phyloP scores from a whole-genome alignment of 257 asterid genomes.

The Leptodermis oblonga region DNA sequence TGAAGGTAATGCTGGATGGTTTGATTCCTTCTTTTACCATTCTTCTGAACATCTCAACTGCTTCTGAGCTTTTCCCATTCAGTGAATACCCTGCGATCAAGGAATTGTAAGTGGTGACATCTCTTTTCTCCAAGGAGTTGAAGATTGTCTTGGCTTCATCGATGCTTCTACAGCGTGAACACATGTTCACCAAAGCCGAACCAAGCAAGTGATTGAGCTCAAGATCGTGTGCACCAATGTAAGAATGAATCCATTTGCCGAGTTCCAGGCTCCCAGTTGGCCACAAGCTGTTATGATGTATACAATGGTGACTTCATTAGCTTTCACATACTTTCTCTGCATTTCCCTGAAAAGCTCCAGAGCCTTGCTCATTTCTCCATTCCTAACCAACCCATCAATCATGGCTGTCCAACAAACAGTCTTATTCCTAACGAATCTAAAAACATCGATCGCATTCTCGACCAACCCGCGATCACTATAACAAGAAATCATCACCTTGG shows the following conservation, averaged over 20 bases:
- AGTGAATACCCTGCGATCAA: constrained; percentile 46
- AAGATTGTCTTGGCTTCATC: constrained; percentile 42
- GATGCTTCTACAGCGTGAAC: constrained; percentile 46
- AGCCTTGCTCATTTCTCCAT: constrained; percentile 45
- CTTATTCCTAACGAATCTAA: constrained; percentile 25
- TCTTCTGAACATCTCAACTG: constrained; percentile 32
- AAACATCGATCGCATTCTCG: constrained; percentile 29
- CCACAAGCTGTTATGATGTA: constrained; percentile 55
- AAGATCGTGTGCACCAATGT: constrained; percentile 25
- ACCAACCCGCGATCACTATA: constrained; percentile 38
- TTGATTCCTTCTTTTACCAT: constrained; percentile 36
- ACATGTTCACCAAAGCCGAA: constrained; percentile 51
- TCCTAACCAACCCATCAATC: constrained; percentile 59
- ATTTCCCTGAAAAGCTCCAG: constrained; percentile 45
- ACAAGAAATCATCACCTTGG: constrained; percentile 46
- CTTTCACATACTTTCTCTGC: constrained; percentile 43
- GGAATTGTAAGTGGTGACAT: constrained; percentile 43
- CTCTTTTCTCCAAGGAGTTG: constrained; percentile 29
- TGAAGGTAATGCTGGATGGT: constrained; percentile 42
- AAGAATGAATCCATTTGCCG: constrained; percentile 57
- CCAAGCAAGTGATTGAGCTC: constrained; percentile 42
- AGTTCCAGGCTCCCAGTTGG: constrained; percentile 50
- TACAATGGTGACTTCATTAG: constrained; percentile 45
- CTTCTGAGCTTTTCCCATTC: constrained; percentile 45
- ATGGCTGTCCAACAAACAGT: constrained; percentile 58